Percentiles rank a stretch among this genome's conserved stretches.
phyloP scores from a whole-genome alignment of 257 asterid genomes.

The Solanum virginianum region DNA sequence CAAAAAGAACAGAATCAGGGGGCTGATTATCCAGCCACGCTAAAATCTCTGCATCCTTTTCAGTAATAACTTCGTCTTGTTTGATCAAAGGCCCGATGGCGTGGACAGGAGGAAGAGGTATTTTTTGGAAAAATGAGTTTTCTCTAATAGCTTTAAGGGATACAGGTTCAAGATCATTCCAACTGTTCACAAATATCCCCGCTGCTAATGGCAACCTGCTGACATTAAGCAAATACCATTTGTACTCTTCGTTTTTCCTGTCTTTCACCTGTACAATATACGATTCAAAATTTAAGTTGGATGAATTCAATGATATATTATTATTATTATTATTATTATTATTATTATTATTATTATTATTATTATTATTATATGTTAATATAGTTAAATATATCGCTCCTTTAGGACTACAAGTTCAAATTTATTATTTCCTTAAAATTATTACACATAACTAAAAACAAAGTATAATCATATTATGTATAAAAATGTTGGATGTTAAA shows the following conservation, averaged over 20 bases:
- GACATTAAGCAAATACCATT: constrained; percentile 18
- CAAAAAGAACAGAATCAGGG: constrained; percentile 19
- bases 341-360: no score
- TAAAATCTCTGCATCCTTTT: background rate
- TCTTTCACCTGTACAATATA: background rate
- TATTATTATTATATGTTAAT: background rate
- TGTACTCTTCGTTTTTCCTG: constrained; percentile 27
- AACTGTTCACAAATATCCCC: constrained; percentile 26
- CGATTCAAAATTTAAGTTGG: background rate
- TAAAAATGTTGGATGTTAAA: no score
- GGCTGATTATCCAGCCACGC: constrained; percentile 37
- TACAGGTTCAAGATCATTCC: constrained; percentile 27
- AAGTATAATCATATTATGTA: no score
- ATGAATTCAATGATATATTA: background rate
- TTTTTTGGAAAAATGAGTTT: constrained; percentile 7
- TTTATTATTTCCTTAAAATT: no score
- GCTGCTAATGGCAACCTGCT: constrained; percentile 5
- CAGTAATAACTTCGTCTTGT: background rate
- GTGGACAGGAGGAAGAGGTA: constrained; percentile 16
- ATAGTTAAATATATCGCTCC: background rate
- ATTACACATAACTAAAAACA: no score
- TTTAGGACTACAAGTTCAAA: background rate
- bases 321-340: background rate
- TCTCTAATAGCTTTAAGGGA: constrained; percentile 20
- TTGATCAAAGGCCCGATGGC: constrained; percentile 31